These are phyloP conservation scores for Akebia trifoliata DNA, from an alignment of 164 flowering plant species.

Conservation along the genomic window DNA sequence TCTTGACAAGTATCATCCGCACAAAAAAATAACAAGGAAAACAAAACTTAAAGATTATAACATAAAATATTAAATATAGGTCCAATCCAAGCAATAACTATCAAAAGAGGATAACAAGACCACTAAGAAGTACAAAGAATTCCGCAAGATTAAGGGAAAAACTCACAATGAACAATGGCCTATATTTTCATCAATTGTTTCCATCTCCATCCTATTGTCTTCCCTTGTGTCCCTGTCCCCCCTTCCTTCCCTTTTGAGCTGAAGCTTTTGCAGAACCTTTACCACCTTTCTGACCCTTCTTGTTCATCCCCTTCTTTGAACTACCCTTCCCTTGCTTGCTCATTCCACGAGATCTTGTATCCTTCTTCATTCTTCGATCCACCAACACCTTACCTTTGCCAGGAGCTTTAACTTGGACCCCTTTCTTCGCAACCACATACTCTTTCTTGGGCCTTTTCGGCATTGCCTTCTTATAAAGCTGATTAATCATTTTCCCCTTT, in stretches of 20 bases:
- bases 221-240: slow-evolving; percentile 20
- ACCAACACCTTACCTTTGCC: slow-evolving; percentile 88
- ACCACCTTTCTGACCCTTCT: slow-evolving; percentile 43
- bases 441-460: slow-evolving; percentile 79
- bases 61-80: no score
- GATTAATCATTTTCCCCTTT: slow-evolving; percentile 69
- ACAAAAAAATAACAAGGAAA: no score
- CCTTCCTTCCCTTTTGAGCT: slow-evolving; percentile 23
- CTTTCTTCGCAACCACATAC: slow-evolving; percentile 93
- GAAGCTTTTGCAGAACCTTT: slow-evolving; percentile 37
- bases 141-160: no score
- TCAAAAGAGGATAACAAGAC: no score
- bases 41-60: no score
- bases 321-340: slow-evolving; percentile 50
- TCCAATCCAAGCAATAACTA: no score
- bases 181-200: no score
- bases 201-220: no score
- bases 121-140: no score
- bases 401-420: slow-evolving; percentile 60
- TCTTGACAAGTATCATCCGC: no score
- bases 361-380: slow-evolving; percentile 90
- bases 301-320: slow-evolving; percentile 47
- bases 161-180: no score
- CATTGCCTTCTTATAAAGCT: slow-evolving; percentile 71
- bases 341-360: slow-evolving; percentile 47